Evolutionary conservation across 169 alveolate genomes (phyloP).

Genomic region (Plasmodium reichenowi): DNA sequence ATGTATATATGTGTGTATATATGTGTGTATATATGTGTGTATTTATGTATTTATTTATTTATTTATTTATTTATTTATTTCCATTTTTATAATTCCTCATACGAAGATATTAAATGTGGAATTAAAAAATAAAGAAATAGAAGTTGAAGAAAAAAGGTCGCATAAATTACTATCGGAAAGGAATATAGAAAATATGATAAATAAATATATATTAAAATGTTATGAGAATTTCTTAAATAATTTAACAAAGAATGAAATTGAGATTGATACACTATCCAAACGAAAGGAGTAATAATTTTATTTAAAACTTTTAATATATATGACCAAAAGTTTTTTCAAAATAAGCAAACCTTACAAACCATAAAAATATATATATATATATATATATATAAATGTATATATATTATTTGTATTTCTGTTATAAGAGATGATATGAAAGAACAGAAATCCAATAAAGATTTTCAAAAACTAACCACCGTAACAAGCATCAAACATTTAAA

Average conservation of each 20-base stretch:
- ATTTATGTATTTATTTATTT: no score
- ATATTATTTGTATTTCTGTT: not conserved
- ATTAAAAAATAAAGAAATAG: slow-evolving; percentile 66
- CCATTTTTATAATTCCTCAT: not conserved
- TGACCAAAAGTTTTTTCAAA: no score
- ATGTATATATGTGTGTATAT: no score
- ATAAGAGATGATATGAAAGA: slow-evolving; percentile 36
- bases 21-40: no score
- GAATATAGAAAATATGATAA: slow-evolving; percentile 55
- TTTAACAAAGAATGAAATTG: slow-evolving; percentile 32
- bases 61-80: not conserved
- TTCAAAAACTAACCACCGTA: slow-evolving; percentile 24
- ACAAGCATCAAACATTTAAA: slow-evolving; percentile 33
- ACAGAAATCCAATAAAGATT: slow-evolving; percentile 28
- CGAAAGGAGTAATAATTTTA: slow-evolving; percentile 6
- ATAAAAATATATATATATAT: not conserved
- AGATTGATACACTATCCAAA: slow-evolving; percentile 13
- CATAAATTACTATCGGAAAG: slow-evolving; percentile 27
- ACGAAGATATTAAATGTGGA: slow-evolving; percentile 45
- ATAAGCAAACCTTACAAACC: no score
- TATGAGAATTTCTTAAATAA: slow-evolving; percentile 38
- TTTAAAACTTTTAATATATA: not conserved
- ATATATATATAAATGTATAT: not conserved
- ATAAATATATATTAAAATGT: slow-evolving; percentile 56
- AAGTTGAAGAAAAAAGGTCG: slow-evolving; percentile 50